Evolutionary conservation across 805 yeast species (phyloP), one percentile per base, ranked within the genome.

Genomic region (Wickerhamiella sergipiensis): DNA sequence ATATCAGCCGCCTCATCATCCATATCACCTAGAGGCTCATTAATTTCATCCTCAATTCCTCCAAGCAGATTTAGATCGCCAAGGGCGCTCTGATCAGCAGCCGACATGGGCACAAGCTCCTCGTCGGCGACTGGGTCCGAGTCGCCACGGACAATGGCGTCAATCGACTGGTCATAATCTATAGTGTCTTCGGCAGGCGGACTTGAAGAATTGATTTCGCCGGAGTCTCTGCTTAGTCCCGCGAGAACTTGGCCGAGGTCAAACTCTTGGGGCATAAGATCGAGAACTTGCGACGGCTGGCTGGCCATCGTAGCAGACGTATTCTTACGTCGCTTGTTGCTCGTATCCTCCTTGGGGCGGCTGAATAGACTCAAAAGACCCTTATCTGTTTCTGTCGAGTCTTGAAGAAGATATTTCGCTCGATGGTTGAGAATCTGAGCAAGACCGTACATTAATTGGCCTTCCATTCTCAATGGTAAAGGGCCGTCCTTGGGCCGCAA

Each of bases 401-500:
- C 59, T n/a, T 49, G 43, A 3, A 49, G 45, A 23, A 56, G 49
- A 13, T 31, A 29, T 10, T 44, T 17, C 4, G 55, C 54, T n/a
- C 51, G 48, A 21, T 47, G 45, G 26, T 29, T 51, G 43, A 53
- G 47, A 39, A 56, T 56, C 44, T 48, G 55, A 22, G 57, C 44
- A 21, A 56, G 46, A 21, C 59, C 59, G 45, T 50, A 53, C 31
- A 53, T 48, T 31, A 48, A 43, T 43, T 56, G 57, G 22, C 59
- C 57, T 45, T 56, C 59, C 21, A 51, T 51, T n/a, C 58, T 53
- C 21, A 56, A 52, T 15, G 59, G 46, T 45, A 51, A 10, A 3
- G 36, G 33, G 18, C 33, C 43, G 7, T 23, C 23, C 19, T 26
- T 23, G 3, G 46, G 42, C 29, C 44, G 44, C 19, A 36, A 19